A percentile compares a stretch with the other conserved stretches of the same genome.
These are phyloP conservation scores for Phytomonas sp. DNA, from an alignment of 208 protist genomes.

Conservation along the genomic window DNA sequence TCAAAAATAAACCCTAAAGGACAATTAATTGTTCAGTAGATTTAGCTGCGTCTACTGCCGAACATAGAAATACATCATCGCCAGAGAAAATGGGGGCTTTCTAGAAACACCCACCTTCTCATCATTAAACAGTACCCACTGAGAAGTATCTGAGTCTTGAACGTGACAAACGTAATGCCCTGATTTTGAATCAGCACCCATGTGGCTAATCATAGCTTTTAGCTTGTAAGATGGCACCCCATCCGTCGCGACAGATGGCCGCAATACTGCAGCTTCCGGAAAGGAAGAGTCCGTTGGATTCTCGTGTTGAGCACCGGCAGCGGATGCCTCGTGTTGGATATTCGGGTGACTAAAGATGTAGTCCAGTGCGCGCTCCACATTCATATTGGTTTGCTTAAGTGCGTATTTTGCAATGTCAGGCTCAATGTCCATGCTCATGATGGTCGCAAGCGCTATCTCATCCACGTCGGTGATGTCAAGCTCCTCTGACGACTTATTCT, in stretches of 20 bases:
- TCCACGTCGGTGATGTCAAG: slow-evolving; percentile 25
- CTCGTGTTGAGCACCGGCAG: slow-evolving; percentile 1
- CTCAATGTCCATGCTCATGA: slow-evolving; percentile 89
- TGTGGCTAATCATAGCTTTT: slow-evolving; percentile 88
- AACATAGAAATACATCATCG: slow-evolving; percentile 90
- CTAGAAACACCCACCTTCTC: slow-evolving; percentile 88
- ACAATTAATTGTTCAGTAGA: neutral
- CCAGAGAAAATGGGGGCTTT: slow-evolving; percentile 86
- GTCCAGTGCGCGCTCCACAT: slow-evolving; percentile 93
- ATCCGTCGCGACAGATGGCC: slow-evolving; percentile 22
- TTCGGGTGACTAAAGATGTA: slow-evolving; percentile 95
- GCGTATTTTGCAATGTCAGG: slow-evolving; percentile 57
- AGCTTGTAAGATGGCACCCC: slow-evolving; percentile 62
- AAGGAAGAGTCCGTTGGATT: neutral
- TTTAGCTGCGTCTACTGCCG: slow-evolving; percentile 13
- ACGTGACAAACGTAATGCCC: slow-evolving; percentile 92
- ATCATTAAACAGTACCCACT: slow-evolving; percentile 95
- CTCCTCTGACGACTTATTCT: slow-evolving; percentile 2
- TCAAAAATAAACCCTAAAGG: neutral
- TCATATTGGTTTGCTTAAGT: slow-evolving; percentile 80
- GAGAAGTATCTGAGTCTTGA: slow-evolving; percentile 43
- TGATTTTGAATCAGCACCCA: slow-evolving; percentile 75
- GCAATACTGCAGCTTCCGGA: neutral
- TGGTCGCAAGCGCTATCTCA: slow-evolving; percentile 59
- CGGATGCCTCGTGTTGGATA: slow-evolving; percentile 33